Base-by-base conservation (phyloP, 495 filamentous ascomycete genomes). In the Aspergillus nidulans region DNA sequence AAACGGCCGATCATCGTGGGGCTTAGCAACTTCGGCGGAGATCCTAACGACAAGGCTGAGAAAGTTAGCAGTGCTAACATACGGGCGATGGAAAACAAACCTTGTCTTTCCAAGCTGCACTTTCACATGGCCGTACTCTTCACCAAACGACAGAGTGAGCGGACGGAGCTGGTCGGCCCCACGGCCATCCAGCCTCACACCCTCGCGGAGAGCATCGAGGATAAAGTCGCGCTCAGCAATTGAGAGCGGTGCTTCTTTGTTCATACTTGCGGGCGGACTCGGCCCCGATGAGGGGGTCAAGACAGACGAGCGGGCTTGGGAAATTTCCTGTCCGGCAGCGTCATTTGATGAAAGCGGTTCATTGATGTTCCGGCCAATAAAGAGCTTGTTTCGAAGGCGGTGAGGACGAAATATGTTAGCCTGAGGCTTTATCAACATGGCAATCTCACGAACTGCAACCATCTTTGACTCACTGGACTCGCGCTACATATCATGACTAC, bases 61-160 rank as follows among this genome's bases (percentile, higher is more conserved):
- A 16, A 20, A 15, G 53, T 44, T 36, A 62, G 62, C 53, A 43
- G 24, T 36, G 13, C 8, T 6, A 30, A 23, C 49, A 32, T 18
- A 26, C 25, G 23, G 41, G 10, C 21, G n/a, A 26, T 2, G 23
- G 39, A 51, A 42, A 43, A 45, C 63, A 40, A 69, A 92, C 92
- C 87, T 88, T 25, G 94, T 98, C 75, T 91, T 95, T 49, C 95
- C 94, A 54, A 97, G 71, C 58, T 83, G 80, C 4, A 97, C 89
- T 67, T 97, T 90, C 59, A 89, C 89, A 66, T 92, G 84, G 48
- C 94, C 94, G 76, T 94, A 89, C 63, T 96, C 89, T 38, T 95
- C 86, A 15, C 90, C 90, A 70, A 97, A 97, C 6, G 77, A 79
- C 30, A 98, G 77, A 39, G 85, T 81, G 19, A 97, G 65, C 10